Evolutionary conservation across 768 basidiomycete species (phyloP).

Genomic region (Tricholoma bakamatsutake): DNA sequence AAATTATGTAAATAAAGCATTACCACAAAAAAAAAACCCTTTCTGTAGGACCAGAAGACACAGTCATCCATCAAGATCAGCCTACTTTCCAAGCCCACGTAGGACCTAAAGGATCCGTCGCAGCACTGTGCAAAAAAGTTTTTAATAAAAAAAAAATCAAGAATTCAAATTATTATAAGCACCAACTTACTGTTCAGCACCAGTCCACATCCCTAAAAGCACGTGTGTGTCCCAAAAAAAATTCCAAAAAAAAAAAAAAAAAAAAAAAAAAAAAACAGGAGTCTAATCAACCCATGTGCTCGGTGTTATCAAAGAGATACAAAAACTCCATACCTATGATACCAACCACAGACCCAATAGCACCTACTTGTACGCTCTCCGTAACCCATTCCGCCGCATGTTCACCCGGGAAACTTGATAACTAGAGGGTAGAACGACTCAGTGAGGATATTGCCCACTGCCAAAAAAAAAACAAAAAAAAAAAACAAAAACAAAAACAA

Average conservation of each 20-base stretch:
- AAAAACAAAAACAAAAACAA: neutral
- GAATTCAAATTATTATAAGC: no score
- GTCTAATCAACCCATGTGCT: neutral
- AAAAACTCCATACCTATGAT: conserved; percentile 33
- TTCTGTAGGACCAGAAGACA: no score
- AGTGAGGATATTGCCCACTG: no score
- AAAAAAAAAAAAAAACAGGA: neutral
- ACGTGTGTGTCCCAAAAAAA: no score
- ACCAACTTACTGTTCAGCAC: conserved; percentile 38
- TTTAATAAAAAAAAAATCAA: no score
- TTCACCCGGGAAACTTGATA: conserved; percentile 25
- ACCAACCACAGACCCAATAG: conserved; percentile 45
- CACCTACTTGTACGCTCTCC: conserved; percentile 55
- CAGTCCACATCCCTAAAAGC: conserved; percentile 40
- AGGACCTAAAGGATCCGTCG: conserved; percentile 16
- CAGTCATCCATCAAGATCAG: no score
- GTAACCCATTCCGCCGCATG: conserved; percentile 41
- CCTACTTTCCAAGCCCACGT: conserved; percentile 15
- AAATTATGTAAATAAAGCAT: no score
- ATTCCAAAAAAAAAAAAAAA: neutral
- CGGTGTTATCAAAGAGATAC: neutral
- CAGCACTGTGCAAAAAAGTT: no score
- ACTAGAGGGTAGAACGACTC: no score
- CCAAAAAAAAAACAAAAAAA: no score
- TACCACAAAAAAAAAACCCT: no score